These are phyloP conservation scores for Oenanthe javanica DNA, from an alignment of 140 eudicot genomes.

Conservation along the genomic window DNA sequence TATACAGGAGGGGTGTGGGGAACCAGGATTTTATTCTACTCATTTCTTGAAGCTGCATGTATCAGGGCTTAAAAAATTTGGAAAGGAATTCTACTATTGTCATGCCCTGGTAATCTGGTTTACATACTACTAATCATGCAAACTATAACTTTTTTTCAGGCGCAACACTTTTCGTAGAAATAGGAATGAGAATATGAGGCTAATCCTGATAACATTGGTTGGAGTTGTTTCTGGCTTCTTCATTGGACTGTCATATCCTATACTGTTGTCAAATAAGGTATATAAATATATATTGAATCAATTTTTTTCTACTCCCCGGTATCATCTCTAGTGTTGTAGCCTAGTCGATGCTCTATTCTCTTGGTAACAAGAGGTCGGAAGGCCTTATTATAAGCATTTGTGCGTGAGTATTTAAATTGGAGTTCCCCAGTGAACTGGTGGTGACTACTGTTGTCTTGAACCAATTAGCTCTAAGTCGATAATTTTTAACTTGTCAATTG, in stretches of 20 bases:
- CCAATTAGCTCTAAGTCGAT: not conserved
- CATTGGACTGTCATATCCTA: slow-evolving; percentile 55
- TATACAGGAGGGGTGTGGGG: not conserved
- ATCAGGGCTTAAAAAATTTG: no score
- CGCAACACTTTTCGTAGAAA: slow-evolving; percentile 35
- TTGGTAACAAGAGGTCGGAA: no score
- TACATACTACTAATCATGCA: not conserved
- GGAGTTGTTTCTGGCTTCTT: slow-evolving; percentile 68
- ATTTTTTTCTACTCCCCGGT: not conserved
- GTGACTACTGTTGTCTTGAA: not conserved
- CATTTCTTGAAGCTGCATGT: no score
- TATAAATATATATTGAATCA: not conserved
- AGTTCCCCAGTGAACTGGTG: not conserved
- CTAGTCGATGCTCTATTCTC: not conserved
- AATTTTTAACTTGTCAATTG: slow-evolving; percentile 12
- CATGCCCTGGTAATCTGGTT: not conserved
- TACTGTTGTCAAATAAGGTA: slow-evolving; percentile 61
- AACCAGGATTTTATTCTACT: no score
- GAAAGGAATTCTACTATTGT: no score
- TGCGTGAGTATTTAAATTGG: not conserved
- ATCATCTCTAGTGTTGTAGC: not conserved
- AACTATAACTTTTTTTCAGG: slow-evolving; percentile 6
- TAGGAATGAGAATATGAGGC: slow-evolving; percentile 39
- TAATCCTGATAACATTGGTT: slow-evolving; percentile 30
- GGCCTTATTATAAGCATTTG: not conserved